Evolutionary conservation across 768 basidiomycete species (phyloP).

Genomic region (Candolleomyces aberdarensis): DNA sequence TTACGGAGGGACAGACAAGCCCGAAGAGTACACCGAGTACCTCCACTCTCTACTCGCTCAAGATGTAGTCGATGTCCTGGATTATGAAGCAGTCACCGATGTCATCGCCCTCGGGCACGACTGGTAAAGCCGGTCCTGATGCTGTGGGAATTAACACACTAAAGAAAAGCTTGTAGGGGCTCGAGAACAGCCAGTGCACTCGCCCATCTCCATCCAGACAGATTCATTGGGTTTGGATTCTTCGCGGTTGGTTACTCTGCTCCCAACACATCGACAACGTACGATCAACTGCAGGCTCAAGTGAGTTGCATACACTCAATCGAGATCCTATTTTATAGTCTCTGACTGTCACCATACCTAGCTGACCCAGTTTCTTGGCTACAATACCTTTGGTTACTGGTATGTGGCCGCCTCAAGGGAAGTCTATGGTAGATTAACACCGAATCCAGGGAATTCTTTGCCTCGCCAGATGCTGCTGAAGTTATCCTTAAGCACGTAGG

Average conservation of each 20-base stretch:
- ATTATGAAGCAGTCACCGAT: conserved; percentile 28
- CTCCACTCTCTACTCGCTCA: conserved; percentile 26
- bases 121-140: conserved; percentile 24
- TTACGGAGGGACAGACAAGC: conserved; percentile 49
- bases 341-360: not conserved
- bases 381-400: conserved; percentile 30
- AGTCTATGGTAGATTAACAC: not conserved
- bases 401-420: not conserved
- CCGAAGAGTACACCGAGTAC: conserved; percentile 34
- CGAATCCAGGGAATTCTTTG: conserved; percentile 29
- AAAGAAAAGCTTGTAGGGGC: conserved; percentile 32
- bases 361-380: conserved; percentile 21
- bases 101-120: conserved; percentile 43
- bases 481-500: conserved; percentile 37
- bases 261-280: conserved; percentile 19
- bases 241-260: conserved; percentile 32
- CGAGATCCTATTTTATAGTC: too few species aligned
- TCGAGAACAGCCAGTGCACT: conserved; percentile 29
- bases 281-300: conserved; percentile 16
- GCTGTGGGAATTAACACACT: not conserved
- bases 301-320: conserved; percentile 9
- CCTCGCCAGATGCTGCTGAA: conserved; percentile 27
- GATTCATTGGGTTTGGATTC: conserved; percentile 39
- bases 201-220: conserved; percentile 32
- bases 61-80: conserved; percentile 42